Evolutionary conservation across 2,329 filamentous ascomycete genomes (phyloP), one percentile per base, ranked within the genome.

Genomic region (Zopfia rhizophila): DNA sequence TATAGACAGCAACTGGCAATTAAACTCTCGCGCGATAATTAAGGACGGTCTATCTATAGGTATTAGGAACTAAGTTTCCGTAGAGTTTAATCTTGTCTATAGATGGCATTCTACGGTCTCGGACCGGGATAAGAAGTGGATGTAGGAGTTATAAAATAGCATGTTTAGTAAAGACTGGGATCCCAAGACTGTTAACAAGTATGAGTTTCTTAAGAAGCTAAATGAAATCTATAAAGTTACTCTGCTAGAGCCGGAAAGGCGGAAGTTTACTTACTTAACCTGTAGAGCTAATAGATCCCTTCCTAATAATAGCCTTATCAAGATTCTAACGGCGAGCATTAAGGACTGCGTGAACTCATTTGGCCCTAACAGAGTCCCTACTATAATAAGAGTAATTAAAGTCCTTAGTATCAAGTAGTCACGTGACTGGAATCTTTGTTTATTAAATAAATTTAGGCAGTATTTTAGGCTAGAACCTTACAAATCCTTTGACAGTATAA

Each of bases 11-110:
- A 88, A 86, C 3, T 95, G 90, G 89, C 90, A 87, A 1, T 79
- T 95, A 21, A 89, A 94, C 60, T 90, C 90, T 1, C 81, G 90
- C 17, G 81, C 83, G 10, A 83, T 88, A 56, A 88, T 86, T 69
- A 77, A 78, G 22, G 70, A 80, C 2, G 82, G n/a, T n/a, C n/a
- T 87, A 0, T 84, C 89, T 31, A 80, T 85, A 16, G 91, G 89
- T 29, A 83, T 88, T 0, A 91, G 91, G 38, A 95, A 94, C 61
- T 85, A 88, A 55, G 89, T 93, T 4, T 93, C 89, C 0, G 89
- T 88, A 3, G 91, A 96, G 74, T 96, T 96, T 78, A 95, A 94
- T 65, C 79, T 96, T 7, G 88, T 89, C 56, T 95, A 96, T 69
- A 82, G 90, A 53, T 95, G 90, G 90, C 90, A 95, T 74, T 90